Conservation (phyloP, 176 grass and related monocot species). For the Cymbopogon citratus region DNA sequence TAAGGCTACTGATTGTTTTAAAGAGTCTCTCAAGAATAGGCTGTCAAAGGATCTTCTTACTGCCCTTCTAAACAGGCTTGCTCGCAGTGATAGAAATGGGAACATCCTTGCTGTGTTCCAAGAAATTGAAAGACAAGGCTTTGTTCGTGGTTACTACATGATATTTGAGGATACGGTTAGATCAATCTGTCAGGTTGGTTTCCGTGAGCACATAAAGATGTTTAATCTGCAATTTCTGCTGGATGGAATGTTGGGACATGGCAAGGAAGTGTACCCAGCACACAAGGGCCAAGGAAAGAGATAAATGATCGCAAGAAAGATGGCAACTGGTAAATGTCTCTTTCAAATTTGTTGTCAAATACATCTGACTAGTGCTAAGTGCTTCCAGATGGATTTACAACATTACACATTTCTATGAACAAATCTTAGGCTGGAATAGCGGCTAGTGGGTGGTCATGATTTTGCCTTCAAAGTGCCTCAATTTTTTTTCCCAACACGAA, state of each 20-base stretch:
- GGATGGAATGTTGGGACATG: slow-evolving; percentile 49
- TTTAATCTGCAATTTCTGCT: slow-evolving; percentile 41
- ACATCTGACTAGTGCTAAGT: background rate
- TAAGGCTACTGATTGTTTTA: slow-evolving; percentile 40
- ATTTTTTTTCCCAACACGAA: background rate
- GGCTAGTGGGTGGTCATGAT: background rate
- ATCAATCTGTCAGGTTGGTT: slow-evolving; percentile 48
- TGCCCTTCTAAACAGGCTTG: slow-evolving; percentile 51
- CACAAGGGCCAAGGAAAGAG: background rate
- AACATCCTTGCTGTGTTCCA: slow-evolving; percentile 38
- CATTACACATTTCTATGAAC: background rate
- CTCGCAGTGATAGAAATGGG: slow-evolving; percentile 35
- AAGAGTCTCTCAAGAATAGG: slow-evolving; percentile 39
- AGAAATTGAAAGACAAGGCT: slow-evolving; percentile 29
- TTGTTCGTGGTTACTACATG: slow-evolving; percentile 24
- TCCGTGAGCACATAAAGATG: slow-evolving; percentile 40
- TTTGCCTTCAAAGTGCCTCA: background rate
- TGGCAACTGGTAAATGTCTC: slow-evolving; percentile 5
- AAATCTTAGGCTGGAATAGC: background rate
- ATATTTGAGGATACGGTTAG: slow-evolving; percentile 52
- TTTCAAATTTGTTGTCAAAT: slow-evolving; percentile 1
- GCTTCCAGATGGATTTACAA: background rate
- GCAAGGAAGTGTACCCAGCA: slow-evolving; percentile 26
- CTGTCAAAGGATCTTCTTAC: slow-evolving; percentile 46
- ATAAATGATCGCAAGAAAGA: background rate